These are phyloP conservation scores for Solanum habrochaites DNA, from an alignment of 257 asterid species.

Conservation along the genomic window DNA sequence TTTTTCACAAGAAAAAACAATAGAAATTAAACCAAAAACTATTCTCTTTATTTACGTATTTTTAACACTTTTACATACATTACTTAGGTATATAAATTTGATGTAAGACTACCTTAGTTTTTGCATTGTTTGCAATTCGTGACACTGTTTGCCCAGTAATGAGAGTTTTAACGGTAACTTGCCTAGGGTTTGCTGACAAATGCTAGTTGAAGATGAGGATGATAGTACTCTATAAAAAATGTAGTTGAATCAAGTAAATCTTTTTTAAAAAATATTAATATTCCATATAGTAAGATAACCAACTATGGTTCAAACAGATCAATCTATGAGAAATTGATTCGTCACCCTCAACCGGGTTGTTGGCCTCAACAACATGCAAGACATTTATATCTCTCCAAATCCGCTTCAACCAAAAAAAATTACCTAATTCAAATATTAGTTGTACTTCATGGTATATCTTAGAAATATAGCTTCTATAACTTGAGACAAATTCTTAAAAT, in stretches of 20 bases:
- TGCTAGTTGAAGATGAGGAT: background rate
- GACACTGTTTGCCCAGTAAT: background rate
- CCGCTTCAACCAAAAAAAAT: background rate
- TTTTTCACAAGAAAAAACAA: too few relatives aligned
- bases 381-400: background rate
- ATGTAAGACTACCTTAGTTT: background rate
- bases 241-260: background rate
- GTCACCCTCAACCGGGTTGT: background rate
- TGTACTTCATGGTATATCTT: background rate
- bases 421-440: background rate
- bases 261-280: background rate
- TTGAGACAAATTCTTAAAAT: background rate
- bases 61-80: too few relatives aligned
- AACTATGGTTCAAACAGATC: background rate
- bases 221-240: background rate
- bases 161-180: background rate
- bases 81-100: background rate
- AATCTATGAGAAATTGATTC: background rate
- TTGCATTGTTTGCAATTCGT: background rate
- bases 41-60: too few relatives aligned
- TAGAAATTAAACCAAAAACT: too few relatives aligned
- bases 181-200: background rate
- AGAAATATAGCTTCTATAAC: background rate
- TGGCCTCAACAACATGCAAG: background rate
- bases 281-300: background rate